Evolutionary conservation across 2,329 filamentous ascomycete species (phyloP), one percentile per base, ranked within the genome.

Genomic region (Neonectria ditissima): DNA sequence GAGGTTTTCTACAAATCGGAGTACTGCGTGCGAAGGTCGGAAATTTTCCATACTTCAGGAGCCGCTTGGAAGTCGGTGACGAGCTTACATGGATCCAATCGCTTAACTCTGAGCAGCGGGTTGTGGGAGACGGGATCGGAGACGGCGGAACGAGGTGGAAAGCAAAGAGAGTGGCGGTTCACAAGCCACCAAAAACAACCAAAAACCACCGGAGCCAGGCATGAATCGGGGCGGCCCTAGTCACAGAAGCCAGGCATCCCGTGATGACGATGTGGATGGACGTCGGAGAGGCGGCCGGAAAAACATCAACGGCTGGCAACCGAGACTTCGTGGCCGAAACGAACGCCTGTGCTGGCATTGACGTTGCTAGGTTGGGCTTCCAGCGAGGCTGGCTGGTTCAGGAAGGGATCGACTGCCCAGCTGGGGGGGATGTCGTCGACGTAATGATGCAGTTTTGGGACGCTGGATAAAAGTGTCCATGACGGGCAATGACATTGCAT

Each of bases 351-450:
- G 54, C 55, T 70, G 50, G 60, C 48, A 50, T 57, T 50, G 55
- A 55, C 56, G 61, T 66, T 56, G 66, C 62, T 48, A 59, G 59
- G 58, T 60, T 65, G 68, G 59, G 53, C 55, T 53, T 53, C 65
- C 58, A 18, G 47, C 30, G 55, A 62, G 34, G 55, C 65, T 70
- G 26, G 57, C 30, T 60, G 50, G n/a, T n/a, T n/a, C n/a, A 26
- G 69, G 68, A 72, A 72, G 58, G 51, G 69, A 72, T 72, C 69
- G 51, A 50, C 39, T 16, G 34, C 24, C 20, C 48, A 69, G 56
- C 44, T 69, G 28, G n/a, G 41, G 28, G n/a, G 41, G 32, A 57
- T 41, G 37, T 59, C 24, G 59, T 52, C 69, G 69, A 70, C 69
- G 69, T 72, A 72, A 71, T 72, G 57, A 44, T 68, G 59, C 69